Evolutionary conservation across 2,329 filamentous ascomycete genomes (phyloP).

Genomic region (Xylaria sp.): DNA sequence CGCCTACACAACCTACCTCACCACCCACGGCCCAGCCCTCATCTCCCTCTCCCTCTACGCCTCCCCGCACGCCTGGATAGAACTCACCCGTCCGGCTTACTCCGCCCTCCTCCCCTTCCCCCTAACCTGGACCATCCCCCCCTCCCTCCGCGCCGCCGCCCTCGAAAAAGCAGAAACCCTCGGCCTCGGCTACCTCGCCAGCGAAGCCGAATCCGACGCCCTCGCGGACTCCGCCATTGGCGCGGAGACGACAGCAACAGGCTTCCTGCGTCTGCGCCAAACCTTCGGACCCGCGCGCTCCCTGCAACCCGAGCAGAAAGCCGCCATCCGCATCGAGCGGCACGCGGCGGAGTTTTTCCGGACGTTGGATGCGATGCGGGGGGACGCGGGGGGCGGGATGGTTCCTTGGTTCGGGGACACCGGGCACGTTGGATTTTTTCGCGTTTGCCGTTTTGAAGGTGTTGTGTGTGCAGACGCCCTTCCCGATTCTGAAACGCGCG

Average conservation of each 20-base stretch:
- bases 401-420: constrained; percentile 41
- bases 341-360: constrained; percentile 66
- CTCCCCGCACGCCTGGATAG: constrained; percentile 80
- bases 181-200: constrained; percentile 62
- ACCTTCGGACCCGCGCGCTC: constrained; percentile 37
- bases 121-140: constrained; percentile 79
- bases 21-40: constrained; percentile 68
- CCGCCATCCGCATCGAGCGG: constrained; percentile 69
- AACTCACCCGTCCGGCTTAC: constrained; percentile 73
- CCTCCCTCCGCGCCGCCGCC: constrained; percentile 64
- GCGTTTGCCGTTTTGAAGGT: constrained; percentile 74
- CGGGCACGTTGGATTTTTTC: constrained; percentile 70
- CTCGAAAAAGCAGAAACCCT: constrained; percentile 64
- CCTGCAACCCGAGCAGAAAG: constrained; percentile 61
- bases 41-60: constrained; percentile 86
- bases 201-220: constrained; percentile 43
- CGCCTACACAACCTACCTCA: constrained; percentile 63
- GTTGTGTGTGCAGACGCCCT: constrained; percentile 52
- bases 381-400: constrained; percentile 49
- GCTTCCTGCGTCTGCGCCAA: constrained; percentile 32
- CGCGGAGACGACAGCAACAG: constrained; percentile 30
- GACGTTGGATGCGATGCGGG: constrained; percentile 61
- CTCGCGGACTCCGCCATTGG: constrained; percentile 30
- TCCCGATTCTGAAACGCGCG: constrained; percentile 37
- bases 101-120: constrained; percentile 77